Evolutionary conservation across 805 yeast genomes (phyloP).

Genomic region (Saturnispora hagleri): DNA sequence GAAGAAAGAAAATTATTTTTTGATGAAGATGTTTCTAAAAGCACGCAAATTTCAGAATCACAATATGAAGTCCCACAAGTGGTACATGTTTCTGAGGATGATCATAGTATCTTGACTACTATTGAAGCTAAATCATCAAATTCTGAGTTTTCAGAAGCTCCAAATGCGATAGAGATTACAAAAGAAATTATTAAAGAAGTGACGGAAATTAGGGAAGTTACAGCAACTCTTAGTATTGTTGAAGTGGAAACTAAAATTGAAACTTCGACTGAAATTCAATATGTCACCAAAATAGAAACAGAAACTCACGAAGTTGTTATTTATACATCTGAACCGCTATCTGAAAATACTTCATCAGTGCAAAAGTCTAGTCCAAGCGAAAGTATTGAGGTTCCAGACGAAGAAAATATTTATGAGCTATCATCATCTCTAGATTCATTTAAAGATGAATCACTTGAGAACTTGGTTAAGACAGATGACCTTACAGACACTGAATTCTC

Average conservation of each 20-base stretch:
- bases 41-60: neutral
- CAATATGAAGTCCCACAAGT: neutral
- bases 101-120: neutral
- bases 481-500: neutral
- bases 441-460: neutral
- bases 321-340: neutral
- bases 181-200: slow-evolving; percentile 10
- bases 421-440: too few relatives aligned
- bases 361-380: neutral
- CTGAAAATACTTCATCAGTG: too few relatives aligned
- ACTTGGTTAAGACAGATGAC: neutral
- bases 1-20: neutral
- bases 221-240: slow-evolving; percentile 8
- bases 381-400: neutral
- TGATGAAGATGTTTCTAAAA: neutral
- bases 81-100: neutral
- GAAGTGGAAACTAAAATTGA: slow-evolving; percentile 7
- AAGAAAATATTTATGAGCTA: too few relatives aligned
- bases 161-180: slow-evolving; percentile 7
- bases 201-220: slow-evolving; percentile 7
- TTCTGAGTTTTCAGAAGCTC: neutral
- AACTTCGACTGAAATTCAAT: slow-evolving; percentile 4
- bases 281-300: neutral
- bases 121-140: neutral
- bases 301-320: neutral